Evolutionary conservation across 106 monocot genomes (phyloP).

Genomic region (Dactylorhiza incarnata): DNA sequence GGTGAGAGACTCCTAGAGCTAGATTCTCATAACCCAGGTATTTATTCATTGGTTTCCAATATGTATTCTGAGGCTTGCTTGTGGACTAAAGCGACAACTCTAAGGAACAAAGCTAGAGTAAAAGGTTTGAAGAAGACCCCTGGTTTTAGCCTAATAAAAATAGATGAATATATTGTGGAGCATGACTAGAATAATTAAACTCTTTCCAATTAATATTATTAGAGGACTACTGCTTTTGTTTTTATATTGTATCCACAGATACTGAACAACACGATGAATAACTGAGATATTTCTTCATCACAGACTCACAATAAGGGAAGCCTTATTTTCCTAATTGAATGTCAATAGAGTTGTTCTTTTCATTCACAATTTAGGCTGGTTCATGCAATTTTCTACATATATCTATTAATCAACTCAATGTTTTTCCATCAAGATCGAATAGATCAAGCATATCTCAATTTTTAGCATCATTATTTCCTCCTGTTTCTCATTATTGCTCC

Average conservation of each 20-base stretch:
- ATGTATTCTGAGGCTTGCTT: conserved; percentile 30
- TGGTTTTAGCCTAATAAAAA: conserved; percentile 31
- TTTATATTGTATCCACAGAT: background rate
- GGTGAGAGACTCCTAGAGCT: conserved; percentile 33
- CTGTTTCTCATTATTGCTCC: background rate
- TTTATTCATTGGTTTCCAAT: conserved; percentile 35
- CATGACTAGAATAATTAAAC: background rate
- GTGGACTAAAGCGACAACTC: conserved; percentile 37
- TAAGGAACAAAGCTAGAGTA: conserved; percentile 18
- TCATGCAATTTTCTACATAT: background rate
- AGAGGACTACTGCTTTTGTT: background rate
- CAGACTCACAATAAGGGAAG: background rate
- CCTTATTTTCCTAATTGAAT: background rate
- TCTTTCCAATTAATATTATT: background rate
- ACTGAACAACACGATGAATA: background rate
- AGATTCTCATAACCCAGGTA: conserved; percentile 28
- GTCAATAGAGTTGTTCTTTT: background rate
- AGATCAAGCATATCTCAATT: background rate
- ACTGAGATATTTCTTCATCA: background rate
- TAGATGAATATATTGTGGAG: background rate
- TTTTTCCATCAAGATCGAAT: background rate
- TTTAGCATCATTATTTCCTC: background rate
- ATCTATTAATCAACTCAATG: background rate
- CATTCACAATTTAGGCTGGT: background rate
- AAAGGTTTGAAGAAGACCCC: conserved; percentile 34